phyloP scores from a whole-genome alignment of 2,329 filamentous ascomycete genomes.

The Ophiostoma sp. region DNA sequence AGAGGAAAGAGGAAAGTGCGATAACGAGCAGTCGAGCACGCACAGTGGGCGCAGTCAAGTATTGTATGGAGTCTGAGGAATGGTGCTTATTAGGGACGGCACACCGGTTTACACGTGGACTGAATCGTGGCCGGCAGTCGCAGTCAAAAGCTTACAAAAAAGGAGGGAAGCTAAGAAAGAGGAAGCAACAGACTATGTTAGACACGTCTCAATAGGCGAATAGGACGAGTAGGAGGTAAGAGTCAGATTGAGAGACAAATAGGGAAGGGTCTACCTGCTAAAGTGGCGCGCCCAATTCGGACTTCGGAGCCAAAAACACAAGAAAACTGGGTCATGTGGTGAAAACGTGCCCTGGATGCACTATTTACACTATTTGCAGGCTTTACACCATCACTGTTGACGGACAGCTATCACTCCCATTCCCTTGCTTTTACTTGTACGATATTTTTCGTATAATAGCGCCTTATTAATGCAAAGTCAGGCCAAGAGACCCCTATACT shows the following conservation, averaged over 20 bases:
- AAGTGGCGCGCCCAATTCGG: constrained; percentile 12
- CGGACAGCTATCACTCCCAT: neutral
- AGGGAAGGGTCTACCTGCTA: constrained; percentile 13
- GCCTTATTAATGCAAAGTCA: neutral
- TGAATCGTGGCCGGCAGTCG: constrained; percentile 21
- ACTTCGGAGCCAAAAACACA: neutral
- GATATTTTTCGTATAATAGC: neutral
- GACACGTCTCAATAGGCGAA: neutral
- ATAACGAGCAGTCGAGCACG: neutral
- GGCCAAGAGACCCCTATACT: neutral
- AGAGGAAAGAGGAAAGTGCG: neutral
- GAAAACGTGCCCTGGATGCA: constrained; percentile 4
- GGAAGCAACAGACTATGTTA: neutral
- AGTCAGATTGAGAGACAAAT: neutral
- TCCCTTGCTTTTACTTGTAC: neutral
- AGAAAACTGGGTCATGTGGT: neutral
- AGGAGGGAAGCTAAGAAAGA: neutral
- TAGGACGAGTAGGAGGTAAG: neutral
- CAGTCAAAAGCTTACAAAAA: neutral
- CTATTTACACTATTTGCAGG: neutral
- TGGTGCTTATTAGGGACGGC: neutral
- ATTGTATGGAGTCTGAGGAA: neutral
- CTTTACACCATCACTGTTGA: neutral
- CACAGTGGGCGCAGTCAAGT: neutral
- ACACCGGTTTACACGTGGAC: neutral